Evolutionary conservation across 192 early-diverging fungal species (phyloP).

Genomic region (Umbelopsis sp.): DNA sequence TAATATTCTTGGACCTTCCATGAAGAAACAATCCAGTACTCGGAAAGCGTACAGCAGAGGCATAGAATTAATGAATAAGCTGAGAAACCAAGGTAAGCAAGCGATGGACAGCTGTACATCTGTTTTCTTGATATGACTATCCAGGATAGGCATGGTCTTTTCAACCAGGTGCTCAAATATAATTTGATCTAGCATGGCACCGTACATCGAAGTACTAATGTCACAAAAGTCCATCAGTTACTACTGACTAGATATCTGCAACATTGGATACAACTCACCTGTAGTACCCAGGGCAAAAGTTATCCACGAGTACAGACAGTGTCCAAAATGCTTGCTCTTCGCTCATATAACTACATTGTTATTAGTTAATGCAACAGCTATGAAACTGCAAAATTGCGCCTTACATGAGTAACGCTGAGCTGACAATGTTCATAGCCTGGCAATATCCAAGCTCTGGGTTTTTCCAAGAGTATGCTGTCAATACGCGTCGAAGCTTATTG

Average conservation of each 20-base stretch:
- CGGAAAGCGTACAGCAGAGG: constrained; percentile 76
- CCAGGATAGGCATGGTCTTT: constrained; percentile 82
- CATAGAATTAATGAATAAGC: constrained; percentile 86
- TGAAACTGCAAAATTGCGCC: not conserved
- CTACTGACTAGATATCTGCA: not conserved
- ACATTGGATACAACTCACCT: not conserved
- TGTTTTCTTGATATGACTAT: constrained; percentile 66
- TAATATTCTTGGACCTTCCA: constrained; percentile 82
- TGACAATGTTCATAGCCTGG: constrained; percentile 95
- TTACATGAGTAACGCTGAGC: constrained; percentile 77
- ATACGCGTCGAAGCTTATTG: constrained; percentile 76
- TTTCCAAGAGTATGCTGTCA: constrained; percentile 70
- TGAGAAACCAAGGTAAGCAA: constrained; percentile 91
- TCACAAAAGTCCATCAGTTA: constrained; percentile 38
- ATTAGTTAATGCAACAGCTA: not conserved
- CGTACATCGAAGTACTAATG: constrained; percentile 89
- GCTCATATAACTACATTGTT: constrained; percentile 58
- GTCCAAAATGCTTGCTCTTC: constrained; percentile 95
- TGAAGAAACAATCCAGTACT: constrained; percentile 87
- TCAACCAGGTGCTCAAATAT: constrained; percentile 81
- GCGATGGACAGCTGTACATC: constrained; percentile 91
- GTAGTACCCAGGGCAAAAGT: constrained; percentile 70
- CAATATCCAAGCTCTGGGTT: constrained; percentile 88
- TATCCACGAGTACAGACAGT: constrained; percentile 75
- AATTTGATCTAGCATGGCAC: constrained; percentile 84